These are phyloP conservation scores for Fraxinus latifolia DNA, from an alignment of 305 asterid genomes.

Conservation along the genomic window DNA sequence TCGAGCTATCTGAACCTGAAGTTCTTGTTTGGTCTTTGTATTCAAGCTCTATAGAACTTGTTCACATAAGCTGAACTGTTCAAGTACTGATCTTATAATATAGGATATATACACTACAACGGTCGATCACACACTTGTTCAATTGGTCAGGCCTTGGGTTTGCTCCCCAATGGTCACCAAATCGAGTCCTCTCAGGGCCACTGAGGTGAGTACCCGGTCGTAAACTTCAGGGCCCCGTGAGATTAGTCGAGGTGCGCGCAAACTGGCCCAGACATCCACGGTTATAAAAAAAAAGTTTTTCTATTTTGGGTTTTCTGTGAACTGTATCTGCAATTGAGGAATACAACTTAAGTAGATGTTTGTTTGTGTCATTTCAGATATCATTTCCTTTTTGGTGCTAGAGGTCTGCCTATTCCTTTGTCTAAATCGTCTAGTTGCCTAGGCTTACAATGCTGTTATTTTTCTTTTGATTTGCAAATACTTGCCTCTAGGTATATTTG, in stretches of 20 bases:
- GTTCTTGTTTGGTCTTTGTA: not conserved
- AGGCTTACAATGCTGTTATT: not conserved
- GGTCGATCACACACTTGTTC: not conserved
- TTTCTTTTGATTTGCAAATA: not conserved
- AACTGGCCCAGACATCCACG: too few relatives aligned
- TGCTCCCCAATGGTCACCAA: too few relatives aligned
- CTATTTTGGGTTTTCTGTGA: not conserved
- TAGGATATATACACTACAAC: not conserved
- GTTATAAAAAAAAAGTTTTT: not conserved
- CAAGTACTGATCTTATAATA: not conserved
- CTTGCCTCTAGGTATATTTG: not conserved
- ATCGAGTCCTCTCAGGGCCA: too few relatives aligned
- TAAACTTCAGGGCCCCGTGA: too few relatives aligned
- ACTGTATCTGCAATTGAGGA: not conserved
- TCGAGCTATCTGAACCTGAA: not conserved
- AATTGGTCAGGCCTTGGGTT: too few relatives aligned
- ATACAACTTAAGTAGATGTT: not conserved
- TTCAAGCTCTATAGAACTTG: not conserved
- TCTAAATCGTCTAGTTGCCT: not conserved
- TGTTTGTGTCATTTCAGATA: not conserved
- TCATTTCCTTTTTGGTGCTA: not conserved
- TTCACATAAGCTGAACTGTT: not conserved
- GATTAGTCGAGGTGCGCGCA: too few relatives aligned
- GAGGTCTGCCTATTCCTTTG: not conserved
- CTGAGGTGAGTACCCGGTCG: too few relatives aligned